Evolutionary conservation across 208 protist genomes (phyloP).

Genomic region (Porcisia hertigi): DNA sequence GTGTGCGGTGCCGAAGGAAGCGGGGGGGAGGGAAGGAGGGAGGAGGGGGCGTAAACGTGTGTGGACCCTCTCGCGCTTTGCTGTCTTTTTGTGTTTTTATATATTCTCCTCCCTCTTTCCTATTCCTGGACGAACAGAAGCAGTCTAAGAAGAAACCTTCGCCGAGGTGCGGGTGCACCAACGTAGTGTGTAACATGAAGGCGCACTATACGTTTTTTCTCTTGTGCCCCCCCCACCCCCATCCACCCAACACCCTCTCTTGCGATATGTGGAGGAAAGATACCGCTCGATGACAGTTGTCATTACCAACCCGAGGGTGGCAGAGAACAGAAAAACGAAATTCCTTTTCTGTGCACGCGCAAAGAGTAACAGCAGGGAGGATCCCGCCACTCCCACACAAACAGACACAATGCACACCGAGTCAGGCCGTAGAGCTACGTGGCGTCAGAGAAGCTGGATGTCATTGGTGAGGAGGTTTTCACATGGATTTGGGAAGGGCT

Average conservation of each 20-base stretch:
- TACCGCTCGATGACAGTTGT: too few relatives aligned
- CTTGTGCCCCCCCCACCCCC: too few relatives aligned
- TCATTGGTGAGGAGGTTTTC: not conserved
- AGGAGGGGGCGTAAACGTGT: not conserved
- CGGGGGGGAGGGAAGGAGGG: too few relatives aligned
- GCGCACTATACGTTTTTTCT: too few relatives aligned
- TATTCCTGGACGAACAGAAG: not conserved
- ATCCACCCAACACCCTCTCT: not conserved
- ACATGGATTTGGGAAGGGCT: not conserved
- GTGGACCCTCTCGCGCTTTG: not conserved
- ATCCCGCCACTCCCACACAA: not conserved
- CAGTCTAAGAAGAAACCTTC: not conserved
- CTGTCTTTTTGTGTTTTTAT: not conserved
- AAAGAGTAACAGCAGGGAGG: not conserved
- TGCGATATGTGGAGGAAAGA: not conserved
- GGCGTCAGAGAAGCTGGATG: not conserved
- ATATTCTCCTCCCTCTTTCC: not conserved
- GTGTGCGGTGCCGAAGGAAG: too few relatives aligned
- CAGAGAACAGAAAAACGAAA: not conserved
- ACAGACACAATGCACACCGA: not conserved
- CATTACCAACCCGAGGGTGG: not conserved
- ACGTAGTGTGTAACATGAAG: too few relatives aligned
- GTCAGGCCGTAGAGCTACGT: not conserved
- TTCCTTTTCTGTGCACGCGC: not conserved
- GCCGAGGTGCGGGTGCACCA: not conserved